phyloP scores from a whole-genome alignment of 2,329 filamentous ascomycete genomes.

The Domatiomyces catenatus region DNA sequence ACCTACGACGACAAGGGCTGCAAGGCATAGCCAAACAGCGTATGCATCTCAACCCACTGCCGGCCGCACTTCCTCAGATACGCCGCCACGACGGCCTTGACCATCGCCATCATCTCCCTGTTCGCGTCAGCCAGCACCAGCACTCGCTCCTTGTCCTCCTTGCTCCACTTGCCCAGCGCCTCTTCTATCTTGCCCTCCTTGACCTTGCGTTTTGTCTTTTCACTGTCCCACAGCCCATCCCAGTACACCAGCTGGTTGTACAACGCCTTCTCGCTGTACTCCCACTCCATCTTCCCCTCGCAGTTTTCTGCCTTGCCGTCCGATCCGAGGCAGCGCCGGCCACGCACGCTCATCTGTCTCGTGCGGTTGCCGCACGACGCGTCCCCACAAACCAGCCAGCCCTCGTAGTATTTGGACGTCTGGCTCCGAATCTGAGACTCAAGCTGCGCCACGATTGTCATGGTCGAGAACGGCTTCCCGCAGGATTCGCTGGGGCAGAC shows the following conservation, averaged over 20 bases:
- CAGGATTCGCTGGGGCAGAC: constrained; percentile 53
- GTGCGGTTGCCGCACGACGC: constrained; percentile 72
- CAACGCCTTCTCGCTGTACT: constrained; percentile 72
- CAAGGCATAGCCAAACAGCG: constrained; percentile 51
- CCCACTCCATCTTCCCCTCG: constrained; percentile 72
- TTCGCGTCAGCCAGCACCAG: constrained; percentile 67
- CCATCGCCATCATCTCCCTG: constrained; percentile 57
- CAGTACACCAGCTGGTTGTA: constrained; percentile 94
- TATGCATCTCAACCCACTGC: constrained; percentile 90
- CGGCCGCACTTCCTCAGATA: constrained; percentile 82
- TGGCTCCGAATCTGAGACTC: constrained; percentile 68
- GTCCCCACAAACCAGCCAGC: constrained; percentile 82
- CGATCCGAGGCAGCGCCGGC: constrained; percentile 74
- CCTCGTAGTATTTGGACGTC: constrained; percentile 77
- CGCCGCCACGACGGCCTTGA: constrained; percentile 61
- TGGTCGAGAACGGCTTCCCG: constrained; percentile 45
- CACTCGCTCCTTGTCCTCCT: constrained; percentile 49
- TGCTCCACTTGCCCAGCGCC: constrained; percentile 23
- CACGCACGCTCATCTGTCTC: constrained; percentile 84
- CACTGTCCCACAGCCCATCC: constrained; percentile 71
- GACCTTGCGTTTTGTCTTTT: constrained; percentile 51
- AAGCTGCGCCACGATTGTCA: constrained; percentile 71
- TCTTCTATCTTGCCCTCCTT: constrained; percentile 27
- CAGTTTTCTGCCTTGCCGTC: constrained; percentile 74
- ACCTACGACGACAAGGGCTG: not conserved